phyloP scores from a whole-genome alignment of 2,329 filamentous ascomycete genomes.

The Ophiostoma tasmaniense region DNA sequence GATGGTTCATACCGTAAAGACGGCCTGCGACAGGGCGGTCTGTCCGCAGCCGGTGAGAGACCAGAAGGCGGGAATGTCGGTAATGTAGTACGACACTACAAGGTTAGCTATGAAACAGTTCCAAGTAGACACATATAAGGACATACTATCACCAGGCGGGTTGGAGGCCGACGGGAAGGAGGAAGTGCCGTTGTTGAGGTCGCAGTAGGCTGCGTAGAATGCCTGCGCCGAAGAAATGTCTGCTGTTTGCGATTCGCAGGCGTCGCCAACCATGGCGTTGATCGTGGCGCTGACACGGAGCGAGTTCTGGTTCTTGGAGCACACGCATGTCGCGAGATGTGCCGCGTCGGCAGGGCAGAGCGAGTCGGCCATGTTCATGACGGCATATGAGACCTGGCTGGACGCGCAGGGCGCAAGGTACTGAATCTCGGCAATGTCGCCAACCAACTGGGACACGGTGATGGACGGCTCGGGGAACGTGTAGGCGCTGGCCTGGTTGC shows the following conservation, averaged over 20 bases:
- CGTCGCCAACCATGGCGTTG: slow-evolving; percentile 34
- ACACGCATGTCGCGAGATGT: slow-evolving; percentile 41
- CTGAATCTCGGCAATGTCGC: slow-evolving; percentile 37
- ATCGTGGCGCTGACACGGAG: slow-evolving; percentile 35
- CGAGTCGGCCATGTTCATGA: slow-evolving; percentile 30
- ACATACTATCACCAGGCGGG: slow-evolving; percentile 45
- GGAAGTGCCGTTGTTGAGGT: slow-evolving; percentile 40
- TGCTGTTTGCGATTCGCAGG: slow-evolving; percentile 39
- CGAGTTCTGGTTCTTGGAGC: slow-evolving; percentile 43
- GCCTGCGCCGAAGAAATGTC: slow-evolving; percentile 41
- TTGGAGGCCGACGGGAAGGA: slow-evolving; percentile 37
- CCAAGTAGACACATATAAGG: not conserved
- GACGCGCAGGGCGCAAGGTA: slow-evolving; percentile 38
- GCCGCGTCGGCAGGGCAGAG: slow-evolving; percentile 25
- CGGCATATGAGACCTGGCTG: slow-evolving; percentile 31
- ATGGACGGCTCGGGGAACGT: slow-evolving; percentile 37
- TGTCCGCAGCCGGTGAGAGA: slow-evolving; percentile 39
- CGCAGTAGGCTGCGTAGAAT: slow-evolving; percentile 45
- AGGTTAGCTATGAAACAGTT: not conserved
- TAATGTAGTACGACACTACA: slow-evolving; percentile 47
- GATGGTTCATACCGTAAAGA: slow-evolving; percentile 31
- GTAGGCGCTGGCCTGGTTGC: slow-evolving; percentile 33
- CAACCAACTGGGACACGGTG: slow-evolving; percentile 40
- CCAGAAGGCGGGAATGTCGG: slow-evolving; percentile 39
- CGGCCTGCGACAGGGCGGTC: slow-evolving; percentile 34